phyloP scores from a whole-genome alignment of 2,329 filamentous ascomycete species.

The Cladophialophora bantiana region DNA sequence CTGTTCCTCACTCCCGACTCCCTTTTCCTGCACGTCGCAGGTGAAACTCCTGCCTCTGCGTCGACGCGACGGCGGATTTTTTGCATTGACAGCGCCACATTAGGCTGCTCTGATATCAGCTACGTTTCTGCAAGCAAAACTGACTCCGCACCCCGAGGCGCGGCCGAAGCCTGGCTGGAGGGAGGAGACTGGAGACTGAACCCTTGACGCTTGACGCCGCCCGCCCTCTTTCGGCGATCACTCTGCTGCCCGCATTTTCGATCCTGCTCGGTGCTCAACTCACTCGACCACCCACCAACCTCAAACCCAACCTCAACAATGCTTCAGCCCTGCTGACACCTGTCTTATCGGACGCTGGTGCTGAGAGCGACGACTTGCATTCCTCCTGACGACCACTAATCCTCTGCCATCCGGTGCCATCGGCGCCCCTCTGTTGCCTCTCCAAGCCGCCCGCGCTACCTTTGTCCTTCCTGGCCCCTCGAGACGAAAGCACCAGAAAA shows the following conservation, averaged over 20 bases:
- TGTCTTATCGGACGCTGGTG: not conserved
- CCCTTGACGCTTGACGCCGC: conserved; percentile 3
- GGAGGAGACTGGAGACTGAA: no score
- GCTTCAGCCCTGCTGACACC: not conserved
- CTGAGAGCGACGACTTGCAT: not conserved
- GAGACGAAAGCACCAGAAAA: conserved; percentile 15
- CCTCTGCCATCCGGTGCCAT: conserved; percentile 6
- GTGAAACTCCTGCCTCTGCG: not conserved
- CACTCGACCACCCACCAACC: conserved; percentile 8
- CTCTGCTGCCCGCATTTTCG: conserved; percentile 11
- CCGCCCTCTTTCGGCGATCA: not conserved
- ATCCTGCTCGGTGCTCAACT: not conserved
- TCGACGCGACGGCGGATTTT: not conserved
- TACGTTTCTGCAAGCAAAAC: not conserved
- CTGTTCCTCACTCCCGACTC: not conserved
- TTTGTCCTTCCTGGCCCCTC: conserved; percentile 10
- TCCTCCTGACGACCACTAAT: conserved; percentile 8
- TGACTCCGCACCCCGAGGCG: conserved; percentile 28
- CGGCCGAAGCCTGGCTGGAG: not conserved
- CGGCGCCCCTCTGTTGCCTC: conserved; percentile 5
- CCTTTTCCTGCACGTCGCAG: conserved; percentile 3
- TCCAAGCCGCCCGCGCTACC: conserved; percentile 13
- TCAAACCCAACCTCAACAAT: not conserved
- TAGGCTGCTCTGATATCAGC: conserved; percentile 11
- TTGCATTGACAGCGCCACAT: conserved; percentile 27